A percentile compares a stretch with the other conserved stretches of the same genome.
phyloP scores from a whole-genome alignment of 192 early-diverging fungal genomes.

The Helicostylum pulchrum region DNA sequence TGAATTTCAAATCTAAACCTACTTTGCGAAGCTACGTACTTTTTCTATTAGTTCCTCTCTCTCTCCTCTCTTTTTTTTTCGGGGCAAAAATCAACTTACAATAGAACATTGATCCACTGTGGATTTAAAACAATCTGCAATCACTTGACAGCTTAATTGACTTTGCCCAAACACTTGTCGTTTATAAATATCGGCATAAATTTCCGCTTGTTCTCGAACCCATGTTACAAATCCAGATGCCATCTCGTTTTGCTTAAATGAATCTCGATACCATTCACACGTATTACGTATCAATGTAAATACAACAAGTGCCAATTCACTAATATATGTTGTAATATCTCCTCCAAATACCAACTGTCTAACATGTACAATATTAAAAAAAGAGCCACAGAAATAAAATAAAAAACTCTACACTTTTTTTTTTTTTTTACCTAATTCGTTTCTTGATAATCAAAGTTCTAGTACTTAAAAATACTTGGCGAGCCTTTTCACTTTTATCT shows the following conservation, averaged over 20 bases:
- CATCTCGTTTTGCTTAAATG: conserved; percentile 88
- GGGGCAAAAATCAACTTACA: conserved; percentile 34
- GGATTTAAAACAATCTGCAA: conserved; percentile 79
- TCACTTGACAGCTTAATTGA: conserved; percentile 72
- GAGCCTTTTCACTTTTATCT: conserved; percentile 73
- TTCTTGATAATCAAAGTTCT: conserved; percentile 76
- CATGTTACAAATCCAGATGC: conserved; percentile 90
- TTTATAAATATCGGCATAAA: conserved; percentile 83
- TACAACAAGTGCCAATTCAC: conserved; percentile 80
- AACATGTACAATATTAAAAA: not conserved
- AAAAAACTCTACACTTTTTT: no score
- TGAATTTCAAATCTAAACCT: conserved; percentile 82
- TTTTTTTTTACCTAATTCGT: conserved; percentile 53
- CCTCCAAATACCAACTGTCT: conserved; percentile 89
- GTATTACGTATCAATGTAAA: conserved; percentile 93
- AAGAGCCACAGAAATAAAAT: not conserved
- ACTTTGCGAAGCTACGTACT: conserved; percentile 69
- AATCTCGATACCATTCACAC: conserved; percentile 91
- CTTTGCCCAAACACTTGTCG: conserved; percentile 82
- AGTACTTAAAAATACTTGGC: conserved; percentile 81
- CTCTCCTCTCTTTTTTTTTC: not conserved
- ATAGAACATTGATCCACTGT: conserved; percentile 75
- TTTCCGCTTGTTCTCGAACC: conserved; percentile 81
- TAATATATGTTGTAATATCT: conserved; percentile 81
- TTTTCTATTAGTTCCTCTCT: conserved; percentile 5